Percentiles rank a stretch among this genome's conserved stretches.
Conservation (phyloP, 306 rosid species). For the Datisca glomerata region DNA sequence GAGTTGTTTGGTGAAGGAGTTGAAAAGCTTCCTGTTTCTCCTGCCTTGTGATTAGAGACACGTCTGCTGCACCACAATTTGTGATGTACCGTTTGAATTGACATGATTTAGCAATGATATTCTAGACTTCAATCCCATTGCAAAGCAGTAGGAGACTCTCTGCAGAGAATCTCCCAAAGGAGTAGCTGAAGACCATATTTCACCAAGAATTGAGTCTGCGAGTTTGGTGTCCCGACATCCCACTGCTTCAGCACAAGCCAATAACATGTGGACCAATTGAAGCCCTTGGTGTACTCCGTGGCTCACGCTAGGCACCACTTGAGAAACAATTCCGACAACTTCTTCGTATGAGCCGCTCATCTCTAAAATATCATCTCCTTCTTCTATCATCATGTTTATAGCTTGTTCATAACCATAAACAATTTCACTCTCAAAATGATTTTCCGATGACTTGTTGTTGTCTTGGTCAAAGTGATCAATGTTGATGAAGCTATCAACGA, state of each 20-base stretch:
- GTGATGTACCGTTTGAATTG: too few relatives aligned
- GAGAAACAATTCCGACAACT: constrained; percentile 12
- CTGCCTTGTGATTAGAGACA: constrained; percentile 31
- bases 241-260: constrained; percentile 79
- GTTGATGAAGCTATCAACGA: constrained; percentile 72
- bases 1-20: constrained; percentile 67
- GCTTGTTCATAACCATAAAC: constrained; percentile 21
- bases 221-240: constrained; percentile 56
- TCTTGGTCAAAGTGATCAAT: constrained; percentile 32
- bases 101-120: constrained; percentile 33
- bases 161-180: constrained; percentile 64
- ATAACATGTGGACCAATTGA: constrained; percentile 55
- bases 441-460: constrained; percentile 18
- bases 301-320: constrained; percentile 17
- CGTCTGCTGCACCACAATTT: too few relatives aligned
- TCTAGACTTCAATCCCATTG: constrained; percentile 50
- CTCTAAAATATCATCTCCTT: constrained; percentile 32
- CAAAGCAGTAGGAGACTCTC: constrained; percentile 50
- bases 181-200: constrained; percentile 38
- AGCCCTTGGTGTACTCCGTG: constrained; percentile 53
- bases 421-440: too few relatives aligned
- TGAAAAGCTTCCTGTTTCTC: constrained; percentile 56
- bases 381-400: constrained; percentile 21
- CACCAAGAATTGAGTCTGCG: constrained; percentile 36
- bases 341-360: constrained; percentile 10